Conservation (phyloP, 176 grass and related monocot species). For the Phoenix roebelenii region DNA sequence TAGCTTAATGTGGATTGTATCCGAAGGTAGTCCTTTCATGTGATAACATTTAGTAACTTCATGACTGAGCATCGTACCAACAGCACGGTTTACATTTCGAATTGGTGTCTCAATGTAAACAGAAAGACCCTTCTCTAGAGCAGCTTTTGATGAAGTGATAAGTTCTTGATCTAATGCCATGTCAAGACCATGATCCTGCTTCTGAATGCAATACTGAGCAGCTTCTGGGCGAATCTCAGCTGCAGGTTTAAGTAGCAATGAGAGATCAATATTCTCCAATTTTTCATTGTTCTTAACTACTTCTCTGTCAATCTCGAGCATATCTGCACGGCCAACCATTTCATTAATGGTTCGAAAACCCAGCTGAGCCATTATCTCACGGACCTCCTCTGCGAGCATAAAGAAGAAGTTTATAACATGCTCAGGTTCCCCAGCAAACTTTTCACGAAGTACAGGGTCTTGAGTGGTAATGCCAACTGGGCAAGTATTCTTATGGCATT, state of each 20-base stretch:
- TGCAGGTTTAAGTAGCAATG: slow-evolving; percentile 76
- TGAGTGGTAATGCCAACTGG: slow-evolving; percentile 98
- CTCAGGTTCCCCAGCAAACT: slow-evolving; percentile 94
- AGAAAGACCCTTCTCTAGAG: slow-evolving; percentile 55
- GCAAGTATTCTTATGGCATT: slow-evolving; percentile 92
- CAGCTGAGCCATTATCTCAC: slow-evolving; percentile 90
- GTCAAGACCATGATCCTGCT: slow-evolving; percentile 86
- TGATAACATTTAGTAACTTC: slow-evolving; percentile 90
- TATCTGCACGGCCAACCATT: slow-evolving; percentile 96
- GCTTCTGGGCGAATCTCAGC: slow-evolving; percentile 62
- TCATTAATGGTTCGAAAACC: slow-evolving; percentile 64
- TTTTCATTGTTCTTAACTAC: slow-evolving; percentile 86
- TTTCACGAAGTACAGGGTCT: slow-evolving; percentile 88
- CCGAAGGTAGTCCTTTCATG: slow-evolving; percentile 57
- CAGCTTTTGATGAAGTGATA: slow-evolving; percentile 50
- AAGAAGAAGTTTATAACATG: slow-evolving; percentile 99
- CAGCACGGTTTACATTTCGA: slow-evolving; percentile 69
- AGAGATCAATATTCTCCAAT: slow-evolving; percentile 91
- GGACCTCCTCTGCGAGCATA: slow-evolving; percentile 97
- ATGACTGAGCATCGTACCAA: slow-evolving; percentile 92
- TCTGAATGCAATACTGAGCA: slow-evolving; percentile 84
- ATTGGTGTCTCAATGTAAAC: slow-evolving; percentile 69
- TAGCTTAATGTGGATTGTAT: slow-evolving; percentile 83
- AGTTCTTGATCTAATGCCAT: slow-evolving; percentile 82
- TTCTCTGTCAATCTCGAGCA: slow-evolving; percentile 85